Base-by-base conservation (phyloP, 1,284 basidiomycete species). In the Ganoderma sinense region DNA sequence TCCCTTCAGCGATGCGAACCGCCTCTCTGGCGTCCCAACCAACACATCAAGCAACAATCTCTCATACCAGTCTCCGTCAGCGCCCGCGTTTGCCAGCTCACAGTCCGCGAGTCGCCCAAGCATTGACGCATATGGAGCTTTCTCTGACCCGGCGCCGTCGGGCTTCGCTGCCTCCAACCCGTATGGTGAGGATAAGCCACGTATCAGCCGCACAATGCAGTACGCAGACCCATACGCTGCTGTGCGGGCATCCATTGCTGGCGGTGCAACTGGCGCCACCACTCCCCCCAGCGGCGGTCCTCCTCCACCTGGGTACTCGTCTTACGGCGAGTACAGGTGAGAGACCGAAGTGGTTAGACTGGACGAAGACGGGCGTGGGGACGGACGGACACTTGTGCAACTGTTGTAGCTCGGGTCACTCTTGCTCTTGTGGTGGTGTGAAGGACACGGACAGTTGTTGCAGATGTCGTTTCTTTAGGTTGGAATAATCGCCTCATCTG, bases 91-190 rank as follows among this genome's bases (percentile, higher is more conserved):
- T 18, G 60, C 70, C 4, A 53, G 68, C 53, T 64, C 71, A n/a
- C 72, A 76, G 33, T 66, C 63, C 63, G 77, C 77, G 4, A 79
- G 74, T 26, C 84, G 95, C 60, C 89, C 89, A 5, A 94, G 92
- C 73, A 89, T 96, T 80, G 94, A 96, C 75, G 90, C 89, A 10
- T 96, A 96, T 76, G 95, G 95, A 62, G 94, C 94, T 23, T 96
- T 96, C 81, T 92, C 90, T 0, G 93, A 95, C 77, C 93, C 93
- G 39, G 87, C 91, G 0, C 93, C 94, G 0, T 87, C 83, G 40
- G 66, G 67, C 23, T 67, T 76, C 67, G 63, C 74, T 31, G 56
- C 77, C 16, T 74, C 78, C 82, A 73, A 80, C 4, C 72, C 75
- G 33, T 76, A 77, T 7, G 80, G 86, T 78, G 73, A 80, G 78